Conservation (phyloP, 2,329 filamentous ascomycete genomes). For the Ascochyta lentis region DNA sequence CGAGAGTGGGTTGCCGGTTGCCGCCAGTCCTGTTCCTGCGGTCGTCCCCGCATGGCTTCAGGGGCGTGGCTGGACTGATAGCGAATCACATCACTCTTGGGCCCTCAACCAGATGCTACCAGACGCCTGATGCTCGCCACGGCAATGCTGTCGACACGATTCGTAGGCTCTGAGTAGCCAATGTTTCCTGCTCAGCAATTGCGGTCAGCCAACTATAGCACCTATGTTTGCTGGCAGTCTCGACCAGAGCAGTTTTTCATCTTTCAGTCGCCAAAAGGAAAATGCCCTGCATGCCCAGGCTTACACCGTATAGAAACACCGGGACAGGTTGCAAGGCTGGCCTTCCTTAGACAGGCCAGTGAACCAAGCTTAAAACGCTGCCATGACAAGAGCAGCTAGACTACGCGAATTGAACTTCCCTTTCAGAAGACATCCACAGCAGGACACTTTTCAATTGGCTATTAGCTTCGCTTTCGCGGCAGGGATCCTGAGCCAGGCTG, state of each 20-base stretch:
- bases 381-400: conserved; percentile 34
- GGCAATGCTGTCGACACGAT: conserved; percentile 1
- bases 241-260: background rate
- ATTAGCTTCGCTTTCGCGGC: conserved; percentile 23
- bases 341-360: conserved; percentile 24
- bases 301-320: conserved; percentile 5
- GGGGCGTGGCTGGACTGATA: conserved; percentile 27
- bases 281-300: conserved; percentile 1
- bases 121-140: conserved; percentile 22
- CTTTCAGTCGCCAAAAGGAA: conserved; percentile 1
- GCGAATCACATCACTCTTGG: conserved; percentile 32
- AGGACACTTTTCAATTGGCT: conserved; percentile 28
- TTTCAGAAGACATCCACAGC: conserved; percentile 28
- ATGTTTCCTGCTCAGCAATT: background rate
- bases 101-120: conserved; percentile 15
- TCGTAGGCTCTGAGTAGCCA: background rate
- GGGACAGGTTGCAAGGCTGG: conserved; percentile 22
- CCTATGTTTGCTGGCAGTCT: background rate
- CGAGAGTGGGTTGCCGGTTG: conserved; percentile 19
- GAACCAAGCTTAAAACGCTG: conserved; percentile 30
- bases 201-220: background rate
- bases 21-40: conserved; percentile 39
- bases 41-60: conserved; percentile 28
- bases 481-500: conserved; percentile 34
- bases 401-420: conserved; percentile 27